Conservation (phyloP, 1,139 yeast genomes). For the Yamadazyma epiphylla region DNA sequence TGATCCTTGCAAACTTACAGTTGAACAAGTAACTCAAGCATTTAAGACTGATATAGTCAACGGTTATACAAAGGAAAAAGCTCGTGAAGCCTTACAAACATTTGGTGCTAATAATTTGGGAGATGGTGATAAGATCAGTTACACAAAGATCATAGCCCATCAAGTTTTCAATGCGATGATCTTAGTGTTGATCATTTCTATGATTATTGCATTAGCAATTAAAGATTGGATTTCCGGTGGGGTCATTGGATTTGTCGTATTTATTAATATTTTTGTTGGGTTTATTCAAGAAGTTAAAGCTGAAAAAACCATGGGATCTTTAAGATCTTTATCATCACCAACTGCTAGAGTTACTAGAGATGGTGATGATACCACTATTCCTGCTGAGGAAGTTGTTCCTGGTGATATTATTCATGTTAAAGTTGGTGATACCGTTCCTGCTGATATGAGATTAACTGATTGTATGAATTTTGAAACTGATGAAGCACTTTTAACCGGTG, state of each 20-base stretch:
- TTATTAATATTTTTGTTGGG: conserved; percentile 66
- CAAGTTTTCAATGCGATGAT: conserved; percentile 83
- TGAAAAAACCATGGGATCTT: conserved; percentile 77
- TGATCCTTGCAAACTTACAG: conserved; percentile 30
- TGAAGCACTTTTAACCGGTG: conserved; percentile 79
- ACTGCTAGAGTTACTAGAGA: conserved; percentile 66
- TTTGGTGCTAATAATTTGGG: conserved; percentile 65
- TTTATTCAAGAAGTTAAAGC: conserved; percentile 70
- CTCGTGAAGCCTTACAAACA: conserved; percentile 15
- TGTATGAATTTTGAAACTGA: conserved; percentile 72
- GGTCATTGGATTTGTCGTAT: conserved; percentile 69
- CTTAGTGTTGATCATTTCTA: conserved; percentile 65
- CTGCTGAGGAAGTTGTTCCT: conserved; percentile 71
- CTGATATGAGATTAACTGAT: conserved; percentile 63
- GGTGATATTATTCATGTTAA: conserved; percentile 67
- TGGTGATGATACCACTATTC: conserved; percentile 56
- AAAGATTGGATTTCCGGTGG: conserved; percentile 83
- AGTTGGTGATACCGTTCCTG: conserved; percentile 80
- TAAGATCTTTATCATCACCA: conserved; percentile 66
- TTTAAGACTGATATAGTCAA: conserved; percentile 36
- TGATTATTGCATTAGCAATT: conserved; percentile 73
- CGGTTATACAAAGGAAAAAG: conserved; percentile 48
- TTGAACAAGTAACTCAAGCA: conserved; percentile 28
- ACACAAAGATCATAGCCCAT: conserved; percentile 55
- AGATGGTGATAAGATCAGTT: conserved; percentile 56